phyloP scores from a whole-genome alignment of 352 stramenopile genomes.

The Phytophthora meadii region DNA sequence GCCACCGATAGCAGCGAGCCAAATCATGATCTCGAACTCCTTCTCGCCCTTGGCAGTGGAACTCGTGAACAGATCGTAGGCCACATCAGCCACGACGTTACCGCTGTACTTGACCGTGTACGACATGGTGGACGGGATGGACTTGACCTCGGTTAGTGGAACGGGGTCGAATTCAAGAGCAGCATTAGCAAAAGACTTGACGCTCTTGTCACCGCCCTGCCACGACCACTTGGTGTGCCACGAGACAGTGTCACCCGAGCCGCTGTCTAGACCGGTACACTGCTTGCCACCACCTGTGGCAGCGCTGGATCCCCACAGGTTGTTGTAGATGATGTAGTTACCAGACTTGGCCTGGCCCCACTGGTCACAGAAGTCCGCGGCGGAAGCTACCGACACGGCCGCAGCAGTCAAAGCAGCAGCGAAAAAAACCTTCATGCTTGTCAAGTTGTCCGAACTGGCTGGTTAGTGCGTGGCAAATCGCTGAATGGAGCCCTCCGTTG shows the following conservation, averaged over 20 bases:
- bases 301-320: constrained; percentile 42
- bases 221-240: constrained; percentile 55
- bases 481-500: constrained; percentile 15
- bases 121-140: constrained; percentile 48
- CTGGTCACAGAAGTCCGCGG: constrained; percentile 44
- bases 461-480: constrained; percentile 21
- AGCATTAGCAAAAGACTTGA: constrained; percentile 59
- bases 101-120: constrained; percentile 48
- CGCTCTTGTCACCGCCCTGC: constrained; percentile 36
- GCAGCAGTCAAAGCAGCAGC: constrained; percentile 30
- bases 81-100: constrained; percentile 43
- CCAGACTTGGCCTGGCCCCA: constrained; percentile 39
- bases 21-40: constrained; percentile 60
- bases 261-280: constrained; percentile 46
- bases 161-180: constrained; percentile 46
- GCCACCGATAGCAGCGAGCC: constrained; percentile 43
- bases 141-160: constrained; percentile 42
- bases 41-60: constrained; percentile 39
- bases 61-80: constrained; percentile 52
- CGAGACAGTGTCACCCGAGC: constrained; percentile 36
- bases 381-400: constrained; percentile 17
- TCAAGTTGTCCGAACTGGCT: constrained; percentile 22
- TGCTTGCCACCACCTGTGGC: constrained; percentile 40
- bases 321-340: constrained; percentile 64
- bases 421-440: constrained; percentile 39